These are phyloP conservation scores for Solanum chmielewskii DNA, from an alignment of 257 asterid genomes.

Conservation along the genomic window DNA sequence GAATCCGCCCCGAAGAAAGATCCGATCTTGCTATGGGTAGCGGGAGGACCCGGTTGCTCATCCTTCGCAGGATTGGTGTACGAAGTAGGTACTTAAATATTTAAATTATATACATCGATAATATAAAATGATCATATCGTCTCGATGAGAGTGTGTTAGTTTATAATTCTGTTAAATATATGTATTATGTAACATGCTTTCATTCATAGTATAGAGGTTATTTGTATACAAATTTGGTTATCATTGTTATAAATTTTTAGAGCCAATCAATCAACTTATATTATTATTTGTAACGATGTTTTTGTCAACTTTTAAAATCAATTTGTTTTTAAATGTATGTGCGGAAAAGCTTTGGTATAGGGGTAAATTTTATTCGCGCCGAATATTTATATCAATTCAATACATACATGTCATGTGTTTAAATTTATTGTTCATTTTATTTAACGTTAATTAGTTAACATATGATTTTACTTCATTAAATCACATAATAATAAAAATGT, in stretches of 20 bases:
- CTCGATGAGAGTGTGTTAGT: neutral
- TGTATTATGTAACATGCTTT: neutral
- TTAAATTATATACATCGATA: neutral
- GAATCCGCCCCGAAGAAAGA: slow-evolving; percentile 5
- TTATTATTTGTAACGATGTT: too few species aligned
- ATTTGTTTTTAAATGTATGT: too few species aligned
- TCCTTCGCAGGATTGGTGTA: slow-evolving; percentile 3
- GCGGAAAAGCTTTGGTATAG: neutral
- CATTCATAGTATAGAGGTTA: too few species aligned
- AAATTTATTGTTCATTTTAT: too few species aligned
- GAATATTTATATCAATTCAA: rapidly evolving
- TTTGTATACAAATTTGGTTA: neutral
- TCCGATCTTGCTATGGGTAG: slow-evolving; percentile 17
- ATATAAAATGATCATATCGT: too few species aligned
- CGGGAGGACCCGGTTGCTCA: slow-evolving; percentile 29
- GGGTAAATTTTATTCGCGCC: too few species aligned
- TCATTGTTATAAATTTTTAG: neutral
- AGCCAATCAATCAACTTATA: neutral
- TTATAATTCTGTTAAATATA: neutral
- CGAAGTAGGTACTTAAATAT: slow-evolving; percentile 6
- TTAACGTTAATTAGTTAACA: too few species aligned
- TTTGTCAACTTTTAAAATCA: too few species aligned
- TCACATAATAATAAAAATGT: too few species aligned
- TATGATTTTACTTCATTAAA: too few species aligned
- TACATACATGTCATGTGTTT: too few species aligned